Conservation (phyloP, 2,329 filamentous ascomycete species). For the Pseudocercospora macadamiae region DNA sequence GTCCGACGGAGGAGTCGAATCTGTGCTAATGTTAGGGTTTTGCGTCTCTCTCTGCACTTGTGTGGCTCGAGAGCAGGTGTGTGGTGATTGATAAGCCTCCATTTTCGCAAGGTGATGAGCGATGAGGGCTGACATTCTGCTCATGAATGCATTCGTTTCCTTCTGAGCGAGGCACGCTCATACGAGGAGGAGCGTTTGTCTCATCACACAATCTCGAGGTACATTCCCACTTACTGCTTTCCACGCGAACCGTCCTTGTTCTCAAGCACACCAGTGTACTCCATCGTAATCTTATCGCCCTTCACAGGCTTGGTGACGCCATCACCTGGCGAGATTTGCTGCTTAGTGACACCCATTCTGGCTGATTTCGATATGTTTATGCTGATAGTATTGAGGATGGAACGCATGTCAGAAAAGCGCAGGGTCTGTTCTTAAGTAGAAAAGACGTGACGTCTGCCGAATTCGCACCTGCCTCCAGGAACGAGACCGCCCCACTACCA, state of each 20-base stretch:
- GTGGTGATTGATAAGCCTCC: too few species aligned
- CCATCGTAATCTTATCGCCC: constrained; percentile 79
- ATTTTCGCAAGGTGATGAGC: too few species aligned
- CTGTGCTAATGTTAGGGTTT: constrained; percentile 50
- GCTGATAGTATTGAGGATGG: not conserved
- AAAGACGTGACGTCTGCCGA: not conserved
- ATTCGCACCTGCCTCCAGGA: not conserved
- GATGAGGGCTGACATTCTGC: too few species aligned
- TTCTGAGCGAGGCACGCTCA: too few species aligned
- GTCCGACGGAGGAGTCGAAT: constrained; percentile 84
- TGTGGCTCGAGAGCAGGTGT: too few species aligned
- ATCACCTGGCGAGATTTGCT: constrained; percentile 63
- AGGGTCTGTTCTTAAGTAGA: not conserved
- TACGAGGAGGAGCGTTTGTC: too few species aligned
- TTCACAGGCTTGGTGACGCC: constrained; percentile 60
- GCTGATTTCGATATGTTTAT: not conserved
- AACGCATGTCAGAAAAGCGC: not conserved
- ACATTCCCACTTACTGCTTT: constrained; percentile 60
- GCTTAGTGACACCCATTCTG: constrained; percentile 67
- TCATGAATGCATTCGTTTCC: too few species aligned
- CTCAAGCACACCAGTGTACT: constrained; percentile 84
- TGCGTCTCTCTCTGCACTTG: too few species aligned
- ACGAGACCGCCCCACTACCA: not conserved
- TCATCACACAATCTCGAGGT: too few species aligned
- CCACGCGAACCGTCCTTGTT: constrained; percentile 58